A percentile compares a stretch with the other conserved stretches of the same genome.
Conservation (phyloP, 768 basidiomycete genomes). For the Lentinula guzmanii region DNA sequence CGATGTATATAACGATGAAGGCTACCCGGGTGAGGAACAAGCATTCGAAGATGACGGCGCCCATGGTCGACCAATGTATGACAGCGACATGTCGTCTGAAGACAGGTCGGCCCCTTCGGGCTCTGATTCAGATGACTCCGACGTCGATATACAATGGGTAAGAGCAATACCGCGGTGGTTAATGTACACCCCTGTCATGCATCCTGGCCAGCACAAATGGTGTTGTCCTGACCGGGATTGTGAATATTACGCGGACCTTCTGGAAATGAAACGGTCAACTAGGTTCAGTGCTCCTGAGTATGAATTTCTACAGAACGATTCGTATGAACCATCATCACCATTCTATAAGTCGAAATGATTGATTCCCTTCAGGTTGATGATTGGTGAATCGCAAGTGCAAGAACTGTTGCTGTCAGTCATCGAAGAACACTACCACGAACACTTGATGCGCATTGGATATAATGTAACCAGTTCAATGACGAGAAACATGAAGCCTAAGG, state of each 20-base stretch:
- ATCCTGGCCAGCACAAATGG: not conserved
- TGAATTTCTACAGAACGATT: not conserved
- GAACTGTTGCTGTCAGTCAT: not conserved
- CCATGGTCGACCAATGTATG: not conserved
- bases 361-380: not conserved
- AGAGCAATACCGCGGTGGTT: not conserved
- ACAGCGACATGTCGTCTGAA: not conserved
- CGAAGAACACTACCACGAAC: constrained; percentile 3
- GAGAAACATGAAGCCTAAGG: not conserved
- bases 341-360: not conserved
- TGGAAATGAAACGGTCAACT: not conserved
- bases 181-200: not conserved
- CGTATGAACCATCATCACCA: not conserved
- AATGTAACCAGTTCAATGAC: no score
- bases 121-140: constrained; percentile 1
- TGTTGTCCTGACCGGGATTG: not conserved
- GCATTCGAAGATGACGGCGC: not conserved
- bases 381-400: not conserved
- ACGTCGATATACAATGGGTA: not conserved
- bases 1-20: not conserved
- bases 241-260: not conserved
- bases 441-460: not conserved
- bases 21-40: not conserved
- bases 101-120: not conserved
- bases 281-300: not conserved